Conservation (phyloP, 805 yeast species). For the Ogataea ramenticola region DNA sequence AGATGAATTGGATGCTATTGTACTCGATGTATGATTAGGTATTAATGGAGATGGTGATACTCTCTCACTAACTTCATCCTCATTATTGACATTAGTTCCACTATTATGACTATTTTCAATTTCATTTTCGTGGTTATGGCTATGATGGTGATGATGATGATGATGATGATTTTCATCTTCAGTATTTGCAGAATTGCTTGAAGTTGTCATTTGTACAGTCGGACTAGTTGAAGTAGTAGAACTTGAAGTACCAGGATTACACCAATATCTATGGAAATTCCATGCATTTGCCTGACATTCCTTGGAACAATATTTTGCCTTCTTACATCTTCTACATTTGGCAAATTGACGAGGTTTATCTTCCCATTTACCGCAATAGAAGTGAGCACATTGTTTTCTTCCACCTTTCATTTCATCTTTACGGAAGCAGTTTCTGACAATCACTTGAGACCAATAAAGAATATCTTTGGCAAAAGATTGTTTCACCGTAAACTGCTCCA, state of each 20-base stretch:
- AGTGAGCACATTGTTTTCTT: constrained; percentile 89
- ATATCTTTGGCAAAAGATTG: constrained; percentile 65
- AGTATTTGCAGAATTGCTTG: neutral
- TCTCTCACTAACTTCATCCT: neutral
- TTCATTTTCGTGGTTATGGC: neutral
- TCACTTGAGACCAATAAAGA: constrained; percentile 96
- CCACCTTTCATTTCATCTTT: constrained; percentile 85
- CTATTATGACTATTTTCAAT: neutral
- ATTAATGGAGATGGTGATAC: neutral
- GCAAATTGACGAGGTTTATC: constrained; percentile 85
- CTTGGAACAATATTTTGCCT: constrained; percentile 91
- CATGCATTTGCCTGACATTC: constrained; percentile 90
- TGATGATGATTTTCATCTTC: neutral
- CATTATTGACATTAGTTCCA: no score
- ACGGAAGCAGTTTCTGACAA: constrained; percentile 92
- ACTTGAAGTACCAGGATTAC: constrained; percentile 34
- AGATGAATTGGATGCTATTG: neutral
- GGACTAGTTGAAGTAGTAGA: constrained; percentile 1
- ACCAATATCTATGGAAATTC: constrained; percentile 94
- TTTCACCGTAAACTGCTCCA: constrained; percentile 78
- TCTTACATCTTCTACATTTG: constrained; percentile 87
- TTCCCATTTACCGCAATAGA: constrained; percentile 94
- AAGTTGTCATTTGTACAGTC: neutral
- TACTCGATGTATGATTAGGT: neutral
- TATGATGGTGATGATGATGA: constrained; percentile 2